phyloP scores from a whole-genome alignment of 2,329 filamentous ascomycete species.

The Aspergillus puulaauensis region DNA sequence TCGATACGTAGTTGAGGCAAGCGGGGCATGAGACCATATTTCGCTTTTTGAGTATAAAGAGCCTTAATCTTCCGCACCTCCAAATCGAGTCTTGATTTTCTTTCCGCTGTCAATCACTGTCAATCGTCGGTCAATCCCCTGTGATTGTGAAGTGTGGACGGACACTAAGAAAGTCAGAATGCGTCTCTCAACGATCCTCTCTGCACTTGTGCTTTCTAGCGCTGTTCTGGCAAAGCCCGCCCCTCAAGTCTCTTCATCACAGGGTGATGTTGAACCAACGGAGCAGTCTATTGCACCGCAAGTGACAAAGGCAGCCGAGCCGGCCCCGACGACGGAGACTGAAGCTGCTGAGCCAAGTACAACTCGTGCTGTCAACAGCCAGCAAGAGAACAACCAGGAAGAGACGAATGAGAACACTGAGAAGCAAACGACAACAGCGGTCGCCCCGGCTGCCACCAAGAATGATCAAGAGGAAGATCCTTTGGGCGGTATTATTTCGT shows the following conservation, averaged over 20 bases:
- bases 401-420: conserved; percentile 2
- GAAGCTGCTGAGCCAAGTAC: conserved; percentile 5
- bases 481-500: conserved; percentile 1
- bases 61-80: conserved; percentile 6
- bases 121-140: conserved; percentile 17
- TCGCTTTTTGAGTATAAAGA: conserved; percentile 18
- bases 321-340: conserved; percentile 1
- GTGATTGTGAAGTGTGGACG: conserved; percentile 17
- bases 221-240: conserved; percentile 22
- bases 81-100: conserved; percentile 6
- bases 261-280: conserved; percentile 10
- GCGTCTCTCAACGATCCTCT: conserved; percentile 23
- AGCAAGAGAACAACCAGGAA: conserved; percentile 4
- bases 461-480: conserved; percentile 1
- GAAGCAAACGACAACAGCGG: neutral
- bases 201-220: conserved; percentile 23
- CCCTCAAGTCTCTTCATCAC: conserved; percentile 16
- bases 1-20: conserved; percentile 8
- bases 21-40: conserved; percentile 8
- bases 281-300: conserved; percentile 15
- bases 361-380: neutral
- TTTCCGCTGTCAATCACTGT: conserved; percentile 16
- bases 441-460: neutral
- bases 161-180: conserved; percentile 18
- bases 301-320: conserved; percentile 5